Conservation (phyloP, 345 rosid species). For the Camelina neglecta region DNA sequence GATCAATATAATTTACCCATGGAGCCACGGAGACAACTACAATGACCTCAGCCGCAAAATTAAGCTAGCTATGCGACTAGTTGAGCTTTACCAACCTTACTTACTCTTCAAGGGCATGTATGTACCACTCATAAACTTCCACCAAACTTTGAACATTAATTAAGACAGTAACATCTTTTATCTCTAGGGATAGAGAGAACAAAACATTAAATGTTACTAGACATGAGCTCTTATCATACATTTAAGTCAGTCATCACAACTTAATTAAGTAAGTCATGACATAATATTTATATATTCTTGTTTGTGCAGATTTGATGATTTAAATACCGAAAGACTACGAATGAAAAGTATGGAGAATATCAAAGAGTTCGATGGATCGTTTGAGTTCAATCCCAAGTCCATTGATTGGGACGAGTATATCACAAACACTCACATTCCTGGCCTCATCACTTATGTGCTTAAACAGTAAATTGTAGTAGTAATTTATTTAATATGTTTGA, state of each 20-base stretch:
- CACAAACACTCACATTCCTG: slow-evolving; percentile 64
- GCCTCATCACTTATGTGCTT: slow-evolving; percentile 60
- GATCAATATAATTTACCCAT: slow-evolving; percentile 42
- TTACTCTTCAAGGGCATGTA: slow-evolving; percentile 89
- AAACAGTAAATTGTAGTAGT: slow-evolving; percentile 43
- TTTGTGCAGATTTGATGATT: slow-evolving; percentile 71
- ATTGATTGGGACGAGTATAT: slow-evolving; percentile 77
- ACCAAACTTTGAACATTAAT: slow-evolving; percentile 10
- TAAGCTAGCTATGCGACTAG: slow-evolving; percentile 69
- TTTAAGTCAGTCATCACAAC: background rate
- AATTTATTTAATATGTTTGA: background rate
- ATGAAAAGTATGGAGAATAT: slow-evolving; percentile 46
- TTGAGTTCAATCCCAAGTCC: slow-evolving; percentile 60
- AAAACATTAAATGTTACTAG: background rate
- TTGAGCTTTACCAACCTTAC: slow-evolving; percentile 82
- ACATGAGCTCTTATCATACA: background rate
- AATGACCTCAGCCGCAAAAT: slow-evolving; percentile 39
- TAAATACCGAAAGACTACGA: slow-evolving; percentile 61
- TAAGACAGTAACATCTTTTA: slow-evolving; percentile 14
- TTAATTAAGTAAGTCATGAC: background rate
- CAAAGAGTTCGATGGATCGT: slow-evolving; percentile 52
- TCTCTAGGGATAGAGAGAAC: background rate
- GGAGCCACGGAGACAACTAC: slow-evolving; percentile 46
- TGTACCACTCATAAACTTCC: slow-evolving; percentile 38
- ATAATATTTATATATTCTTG: background rate